Evolutionary conservation across 192 early-diverging fungal species (phyloP), one percentile per base, ranked within the genome.

Genomic region (Spinellus fusiger): DNA sequence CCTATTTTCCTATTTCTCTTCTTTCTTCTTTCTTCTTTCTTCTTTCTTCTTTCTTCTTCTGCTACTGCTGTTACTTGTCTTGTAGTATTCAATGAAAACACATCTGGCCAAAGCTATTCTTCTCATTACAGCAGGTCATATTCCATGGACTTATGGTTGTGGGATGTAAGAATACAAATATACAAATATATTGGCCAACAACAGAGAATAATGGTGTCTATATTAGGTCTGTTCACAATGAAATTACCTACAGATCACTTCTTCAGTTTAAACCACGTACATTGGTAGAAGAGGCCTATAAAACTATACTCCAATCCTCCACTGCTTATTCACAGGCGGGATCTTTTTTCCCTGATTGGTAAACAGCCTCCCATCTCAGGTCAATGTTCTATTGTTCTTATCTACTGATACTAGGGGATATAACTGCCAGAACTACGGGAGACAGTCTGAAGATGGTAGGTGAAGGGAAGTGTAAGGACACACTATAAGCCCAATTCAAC

Each of bases 261-360:
- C 53, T 61, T 16, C 37, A 54, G 12, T 61, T 61, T 25, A 13
- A 16, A 10, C 52, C 47, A 29, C 31, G 9, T 18, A 37, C 53
- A 20, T 46, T 22, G 4, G 8, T n/a, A 27, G 50, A 56, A 33
- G 38, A 49, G 37, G 46, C 15, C 4, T 69, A 63, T 48, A 64
- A 40, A 37, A 16, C 23, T 3, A 49, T 56, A 29, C 52, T 69
- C 8, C 23, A 34, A 7, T 18, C 58, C 3, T 63, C 54, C 34
- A 54, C 68, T 1, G 38, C 61, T 13, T 69, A 58, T 35, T 49
- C 54, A 5, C 68, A 69, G 37, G 79, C 83, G 2, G 84, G 84
- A 3, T 77, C 84, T 23, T 84, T 76, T 54, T 85, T 85, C 66
- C 84, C 84, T 16, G 84, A 85, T 56, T 85, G 84, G 83, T 83